Evolutionary conservation across 2,329 filamentous ascomycete species (phyloP).

Genomic region (Saccharata proteae): DNA sequence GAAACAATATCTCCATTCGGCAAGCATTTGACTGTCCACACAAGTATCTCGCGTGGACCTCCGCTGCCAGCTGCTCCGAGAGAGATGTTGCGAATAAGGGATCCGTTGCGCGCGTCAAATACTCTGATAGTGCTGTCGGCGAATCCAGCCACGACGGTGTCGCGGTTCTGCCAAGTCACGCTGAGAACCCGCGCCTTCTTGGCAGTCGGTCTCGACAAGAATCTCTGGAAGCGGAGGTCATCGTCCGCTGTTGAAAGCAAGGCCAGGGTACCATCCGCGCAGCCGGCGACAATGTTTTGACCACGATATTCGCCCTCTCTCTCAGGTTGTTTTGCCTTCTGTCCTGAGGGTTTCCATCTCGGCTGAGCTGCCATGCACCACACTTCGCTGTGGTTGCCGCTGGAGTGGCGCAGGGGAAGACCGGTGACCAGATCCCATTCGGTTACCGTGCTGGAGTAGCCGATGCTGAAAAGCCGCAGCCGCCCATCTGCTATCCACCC

Average conservation of each 20-base stretch:
- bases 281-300: conserved; percentile 69
- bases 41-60: conserved; percentile 72
- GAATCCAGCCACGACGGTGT: conserved; percentile 78
- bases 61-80: conserved; percentile 66
- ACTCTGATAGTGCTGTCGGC: conserved; percentile 93
- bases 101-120: conserved; percentile 72
- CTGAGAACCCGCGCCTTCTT: conserved; percentile 86
- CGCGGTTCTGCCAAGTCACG: conserved; percentile 75
- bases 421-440: conserved; percentile 88
- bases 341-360: conserved; percentile 31
- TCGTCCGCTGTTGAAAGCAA: conserved; percentile 77
- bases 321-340: conserved; percentile 8
- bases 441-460: conserved; percentile 80
- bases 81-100: conserved; percentile 69
- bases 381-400: conserved; percentile 88
- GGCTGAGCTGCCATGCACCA: conserved; percentile 94
- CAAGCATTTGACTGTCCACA: conserved; percentile 87
- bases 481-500: conserved; percentile 55
- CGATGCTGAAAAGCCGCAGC: conserved; percentile 87
- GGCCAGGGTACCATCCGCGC: conserved; percentile 80
- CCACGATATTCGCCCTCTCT: conserved; percentile 14
- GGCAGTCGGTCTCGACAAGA: conserved; percentile 62
- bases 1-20: conserved; percentile 84
- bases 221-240: conserved; percentile 67
- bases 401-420: conserved; percentile 65